Evolutionary conservation across 768 basidiomycete genomes (phyloP), one percentile per base, ranked within the genome.

Genomic region (Astraeus odoratus): DNA sequence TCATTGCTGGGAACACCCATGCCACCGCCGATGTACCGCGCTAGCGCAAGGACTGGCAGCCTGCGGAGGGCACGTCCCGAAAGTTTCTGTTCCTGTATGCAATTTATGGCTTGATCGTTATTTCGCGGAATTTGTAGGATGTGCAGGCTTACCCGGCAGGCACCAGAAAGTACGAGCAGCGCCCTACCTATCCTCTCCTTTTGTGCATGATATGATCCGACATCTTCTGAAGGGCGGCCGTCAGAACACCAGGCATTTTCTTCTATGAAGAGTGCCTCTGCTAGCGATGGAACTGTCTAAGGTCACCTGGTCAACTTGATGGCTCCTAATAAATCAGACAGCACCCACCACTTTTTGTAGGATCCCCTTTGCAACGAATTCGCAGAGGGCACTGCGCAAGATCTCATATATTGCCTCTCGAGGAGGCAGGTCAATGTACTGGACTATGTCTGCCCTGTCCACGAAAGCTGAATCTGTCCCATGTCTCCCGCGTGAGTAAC

Each of bases 361-460:
- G 38, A 98, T 78, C 2, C 84, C 80, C 50, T 79, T 83, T 13
- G 65, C 61, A 51, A 90, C 73, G 46, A 99, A 79, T 60, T 98
- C 95, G 23, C 71, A 66, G 12, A 99, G 68, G 57, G 87, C 93
- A 5, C 80, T 80, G 6, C 83, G 76, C 23, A 98, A 67, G 51
- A 99, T 97, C 63, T 92, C 87, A 66, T 96, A 98, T 38, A 97
- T 78, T 1, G 93, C 96, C 51, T 93, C 86, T 13, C 83, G 77
- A 5, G 93, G 83, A 1, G 96, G 96, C 6, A 92, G 74, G 52
- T 93, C 94, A 16, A 97, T 76, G 56, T 91, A 96, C 70, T 95
- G 94, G 16, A 96, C 80, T 39, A 98, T 92, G 57, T 99, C 96
- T 8, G 95, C 96, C 31, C 96, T 84, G 59, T 98, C 96, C 39